A percentile compares a stretch with the other conserved stretches of the same genome.
These are phyloP conservation scores for Urostyla sp. DNA, from an alignment of 73 alveolate genomes.

Conservation along the genomic window DNA sequence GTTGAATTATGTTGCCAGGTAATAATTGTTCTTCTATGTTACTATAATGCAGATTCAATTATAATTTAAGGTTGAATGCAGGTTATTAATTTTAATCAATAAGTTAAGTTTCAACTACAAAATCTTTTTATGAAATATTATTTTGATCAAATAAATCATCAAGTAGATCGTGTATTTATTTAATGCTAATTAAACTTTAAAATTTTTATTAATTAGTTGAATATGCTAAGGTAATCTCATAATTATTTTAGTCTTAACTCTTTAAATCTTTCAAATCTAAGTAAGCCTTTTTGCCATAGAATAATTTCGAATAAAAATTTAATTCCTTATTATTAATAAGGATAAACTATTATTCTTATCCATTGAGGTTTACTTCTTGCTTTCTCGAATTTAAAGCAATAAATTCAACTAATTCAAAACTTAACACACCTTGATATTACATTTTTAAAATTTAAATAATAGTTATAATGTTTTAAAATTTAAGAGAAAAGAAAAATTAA, in stretches of 20 bases:
- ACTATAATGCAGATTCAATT: background rate
- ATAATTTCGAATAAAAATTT: background rate
- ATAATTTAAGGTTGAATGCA: background rate
- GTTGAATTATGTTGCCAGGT: background rate
- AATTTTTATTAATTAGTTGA: background rate
- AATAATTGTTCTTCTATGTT: background rate
- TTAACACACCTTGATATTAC: background rate
- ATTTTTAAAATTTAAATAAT: background rate
- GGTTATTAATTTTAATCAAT: conserved; percentile 5
- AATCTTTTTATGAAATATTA: no score
- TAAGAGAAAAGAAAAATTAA: background rate
- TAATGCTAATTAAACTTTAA: background rate
- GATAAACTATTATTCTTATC: background rate
- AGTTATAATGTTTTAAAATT: background rate
- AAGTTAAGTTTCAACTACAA: background rate
- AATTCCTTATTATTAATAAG: background rate
- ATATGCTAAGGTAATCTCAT: conserved; percentile 19
- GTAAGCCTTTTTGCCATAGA: background rate
- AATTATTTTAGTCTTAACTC: conserved; percentile 10
- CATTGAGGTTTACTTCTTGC: background rate
- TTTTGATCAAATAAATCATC: no score
- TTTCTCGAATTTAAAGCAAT: background rate
- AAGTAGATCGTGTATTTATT: conserved; percentile 2
- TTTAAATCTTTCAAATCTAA: background rate
- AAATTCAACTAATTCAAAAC: background rate